Base-by-base conservation (phyloP, 106 monocot genomes). In the Vanilla planifolia region DNA sequence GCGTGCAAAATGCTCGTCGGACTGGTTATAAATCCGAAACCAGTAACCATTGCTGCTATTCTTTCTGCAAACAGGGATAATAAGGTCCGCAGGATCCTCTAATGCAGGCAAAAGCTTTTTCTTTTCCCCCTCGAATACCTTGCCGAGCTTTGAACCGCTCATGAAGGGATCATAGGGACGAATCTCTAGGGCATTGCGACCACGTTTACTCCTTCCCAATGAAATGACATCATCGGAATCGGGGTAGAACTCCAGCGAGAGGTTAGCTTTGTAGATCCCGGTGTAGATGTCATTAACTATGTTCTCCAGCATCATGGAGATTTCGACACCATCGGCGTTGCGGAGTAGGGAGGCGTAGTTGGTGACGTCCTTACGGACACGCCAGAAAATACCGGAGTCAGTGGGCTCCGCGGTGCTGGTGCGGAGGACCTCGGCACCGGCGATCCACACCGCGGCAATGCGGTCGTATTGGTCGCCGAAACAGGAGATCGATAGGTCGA, bases 321-420 rank as follows among this genome's bases (percentile, higher is more conserved):
- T 13, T 32, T 52, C 67, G 28, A 65, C 70, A 36, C 69, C 68
- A 15, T 41, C 29, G 1, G 68, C 21, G 13, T 45, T 44, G 48
- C 53, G 66, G 24, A 91, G 65, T 8, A 91, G 52, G 0, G 91
- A 45, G 20, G 71, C 45, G 66, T 80, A 91, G 41, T 58, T 72
- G 50, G 86, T 86, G 33, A 91, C 63, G 55, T 91, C 91, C 62
- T 83, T 91, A n/a, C 68, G 79, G 34, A 91, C 82, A 25, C 21
- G 59, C 91, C 91, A 91, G 79, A 71, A 77, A 13, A 86, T 63
- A 34, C 91, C 86, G 42, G 71, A 23, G 17, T 59, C 70, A 23
- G 73, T 80, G 22, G 91, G 86, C 66, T 86, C 82, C 7, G 91
- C 77, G 51, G 91, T 91, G 77, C 71, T 86, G 60, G 91, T 91